These are phyloP conservation scores for Globisporangium abappressorium DNA, from an alignment of 352 stramenopile species.

Conservation along the genomic window DNA sequence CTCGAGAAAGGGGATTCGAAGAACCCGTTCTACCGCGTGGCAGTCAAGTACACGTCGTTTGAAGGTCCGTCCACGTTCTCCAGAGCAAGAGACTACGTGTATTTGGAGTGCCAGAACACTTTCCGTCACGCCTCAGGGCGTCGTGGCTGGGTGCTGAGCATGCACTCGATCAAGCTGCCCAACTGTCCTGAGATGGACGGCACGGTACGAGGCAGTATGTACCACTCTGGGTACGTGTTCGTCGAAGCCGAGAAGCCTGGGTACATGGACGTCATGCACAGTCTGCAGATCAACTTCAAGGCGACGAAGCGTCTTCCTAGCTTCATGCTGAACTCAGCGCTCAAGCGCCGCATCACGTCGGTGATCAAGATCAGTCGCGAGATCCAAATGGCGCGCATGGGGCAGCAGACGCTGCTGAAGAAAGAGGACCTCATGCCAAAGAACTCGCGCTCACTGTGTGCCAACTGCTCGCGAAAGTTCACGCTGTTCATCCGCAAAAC, in stretches of 20 bases:
- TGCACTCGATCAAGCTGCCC: slow-evolving; percentile 83
- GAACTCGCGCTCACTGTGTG: slow-evolving; percentile 45
- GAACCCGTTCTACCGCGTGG: slow-evolving; percentile 63
- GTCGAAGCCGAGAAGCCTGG: slow-evolving; percentile 70
- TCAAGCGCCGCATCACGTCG: slow-evolving; percentile 62
- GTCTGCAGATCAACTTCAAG: slow-evolving; percentile 85
- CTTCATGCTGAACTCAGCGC: slow-evolving; percentile 60
- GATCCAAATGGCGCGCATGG: slow-evolving; percentile 58
- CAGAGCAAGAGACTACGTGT: slow-evolving; percentile 65
- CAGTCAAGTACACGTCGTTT: slow-evolving; percentile 69
- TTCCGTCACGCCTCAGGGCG: slow-evolving; percentile 70
- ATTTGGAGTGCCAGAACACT: slow-evolving; percentile 75
- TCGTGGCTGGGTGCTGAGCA: slow-evolving; percentile 71
- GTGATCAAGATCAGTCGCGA: slow-evolving; percentile 65
- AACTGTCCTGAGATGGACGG: slow-evolving; percentile 67
- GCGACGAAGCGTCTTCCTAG: slow-evolving; percentile 57
- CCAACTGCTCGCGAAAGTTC: slow-evolving; percentile 65
- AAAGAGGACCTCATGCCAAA: slow-evolving; percentile 74
- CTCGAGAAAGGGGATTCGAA: slow-evolving; percentile 39
- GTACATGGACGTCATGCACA: slow-evolving; percentile 86
- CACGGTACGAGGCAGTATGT: slow-evolving; percentile 75
- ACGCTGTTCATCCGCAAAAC: slow-evolving; percentile 73
- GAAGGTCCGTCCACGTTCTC: slow-evolving; percentile 58
- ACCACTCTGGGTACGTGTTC: slow-evolving; percentile 79
- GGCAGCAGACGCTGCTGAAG: slow-evolving; percentile 51